Percentiles rank a stretch among this genome's conserved stretches.
phyloP scores from a whole-genome alignment of 169 alveolate genomes.

The Cryptosporidium viatorum region DNA sequence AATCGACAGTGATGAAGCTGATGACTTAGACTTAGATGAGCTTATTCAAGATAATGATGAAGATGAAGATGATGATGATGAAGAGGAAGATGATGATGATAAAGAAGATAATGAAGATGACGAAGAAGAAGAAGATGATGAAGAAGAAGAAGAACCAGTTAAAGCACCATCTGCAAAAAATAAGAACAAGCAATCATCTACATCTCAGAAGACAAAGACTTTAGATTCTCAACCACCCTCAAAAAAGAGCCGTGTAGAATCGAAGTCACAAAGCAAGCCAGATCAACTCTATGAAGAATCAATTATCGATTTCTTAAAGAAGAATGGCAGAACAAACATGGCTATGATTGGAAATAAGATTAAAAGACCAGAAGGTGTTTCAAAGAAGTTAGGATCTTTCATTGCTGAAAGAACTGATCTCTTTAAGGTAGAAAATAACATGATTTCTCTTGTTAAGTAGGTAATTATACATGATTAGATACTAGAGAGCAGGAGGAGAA shows the following conservation, averaged over 20 bases:
- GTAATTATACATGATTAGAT: neutral
- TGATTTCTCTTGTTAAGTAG: slow-evolving; percentile 75
- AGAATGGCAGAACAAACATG: slow-evolving; percentile 84
- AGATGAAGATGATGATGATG: slow-evolving; percentile 86
- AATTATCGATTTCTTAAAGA: slow-evolving; percentile 82
- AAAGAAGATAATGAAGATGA: slow-evolving; percentile 77
- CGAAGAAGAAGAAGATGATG: slow-evolving; percentile 82
- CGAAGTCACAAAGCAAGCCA: slow-evolving; percentile 63
- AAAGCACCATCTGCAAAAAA: slow-evolving; percentile 70
- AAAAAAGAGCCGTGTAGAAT: slow-evolving; percentile 39
- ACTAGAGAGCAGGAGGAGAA: neutral
- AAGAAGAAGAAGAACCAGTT: slow-evolving; percentile 79
- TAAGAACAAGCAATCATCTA: slow-evolving; percentile 46
- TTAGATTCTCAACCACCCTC: slow-evolving; percentile 35
- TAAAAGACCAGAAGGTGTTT: slow-evolving; percentile 84
- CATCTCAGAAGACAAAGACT: slow-evolving; percentile 19
- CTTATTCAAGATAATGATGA: slow-evolving; percentile 77
- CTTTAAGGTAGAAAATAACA: slow-evolving; percentile 80
- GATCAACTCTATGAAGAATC: slow-evolving; percentile 80
- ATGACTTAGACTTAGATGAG: slow-evolving; percentile 79
- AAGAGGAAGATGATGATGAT: slow-evolving; percentile 84
- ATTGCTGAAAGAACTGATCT: slow-evolving; percentile 80
- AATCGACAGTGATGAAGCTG: slow-evolving; percentile 81
- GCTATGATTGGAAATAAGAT: slow-evolving; percentile 84
- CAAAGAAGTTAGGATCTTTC: slow-evolving; percentile 83